Evolutionary conservation across 2,329 filamentous ascomycete genomes (phyloP), one percentile per base, ranked within the genome.

Genomic region (Aureobasidium sp.): DNA sequence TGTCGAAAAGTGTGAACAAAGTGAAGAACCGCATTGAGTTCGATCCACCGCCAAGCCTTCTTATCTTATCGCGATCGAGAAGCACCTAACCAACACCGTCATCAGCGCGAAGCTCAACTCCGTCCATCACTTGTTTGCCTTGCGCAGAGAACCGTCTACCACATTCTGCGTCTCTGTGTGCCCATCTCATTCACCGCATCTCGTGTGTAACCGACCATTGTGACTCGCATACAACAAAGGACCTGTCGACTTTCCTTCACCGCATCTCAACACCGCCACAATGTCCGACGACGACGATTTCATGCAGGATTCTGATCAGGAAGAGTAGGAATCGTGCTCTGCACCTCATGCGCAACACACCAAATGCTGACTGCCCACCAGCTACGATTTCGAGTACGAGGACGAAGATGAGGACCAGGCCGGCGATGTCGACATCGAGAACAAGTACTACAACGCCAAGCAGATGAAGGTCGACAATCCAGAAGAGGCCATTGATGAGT

Each of bases 381-480:
- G 88, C 70, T 91, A 97, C 73, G 94, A 97, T 77, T 97, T 97
- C 74, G 93, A 97, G 72, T 97, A 97, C 76, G 93, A 97, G 73
- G 94, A 91, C 69, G 91, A 91, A 67, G 91, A 96, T 62, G 91
- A 94, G 53, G 90, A 95, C 47, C 88, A 96, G 63, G 86, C 84
- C 36, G 91, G 87, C 63, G 91, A 97, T 73, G 89, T 97, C 69
- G 91, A 93, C 68, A 95, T 97, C 74, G 94, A 99, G 75, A 99
- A 99, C 80, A 97, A 96, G 78, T 99, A 99, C 80, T 99, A 97
- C 82, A 97, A 97, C 77, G 94, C 94, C 47, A 99, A 99, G 78
- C 93, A 97, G 78, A 87, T 96, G 73, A 99, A 97, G 80, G 81
- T 82, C 47, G 87, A 87, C 65, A 91, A 92, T 63, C 91, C 93